Percentiles rank a stretch among this genome's conserved stretches.
Conservation (phyloP, 2,329 filamentous ascomycete species). For the Neofusicoccum sp. region DNA sequence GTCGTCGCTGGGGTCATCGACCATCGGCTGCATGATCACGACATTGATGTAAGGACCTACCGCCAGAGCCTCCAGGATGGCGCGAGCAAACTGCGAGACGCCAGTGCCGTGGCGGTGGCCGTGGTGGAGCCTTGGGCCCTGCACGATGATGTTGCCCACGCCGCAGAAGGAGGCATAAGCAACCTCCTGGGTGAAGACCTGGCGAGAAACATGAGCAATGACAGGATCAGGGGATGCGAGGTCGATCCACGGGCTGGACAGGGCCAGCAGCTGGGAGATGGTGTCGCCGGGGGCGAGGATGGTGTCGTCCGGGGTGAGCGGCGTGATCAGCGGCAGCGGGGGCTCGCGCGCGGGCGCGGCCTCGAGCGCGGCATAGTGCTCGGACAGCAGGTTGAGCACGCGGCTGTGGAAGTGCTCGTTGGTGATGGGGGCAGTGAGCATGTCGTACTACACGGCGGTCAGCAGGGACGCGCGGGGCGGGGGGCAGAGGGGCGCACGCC, state of each 20-base stretch:
- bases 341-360: slow-evolving; percentile 38
- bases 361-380: slow-evolving; percentile 52
- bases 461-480: not conserved
- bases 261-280: slow-evolving; percentile 72
- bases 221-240: slow-evolving; percentile 78
- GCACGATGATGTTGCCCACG: slow-evolving; percentile 75
- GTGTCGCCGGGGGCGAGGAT: slow-evolving; percentile 65
- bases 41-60: slow-evolving; percentile 76
- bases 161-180: slow-evolving; percentile 96
- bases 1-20: slow-evolving; percentile 65
- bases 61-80: slow-evolving; percentile 74
- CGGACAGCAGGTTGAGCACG: slow-evolving; percentile 61
- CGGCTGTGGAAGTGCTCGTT: slow-evolving; percentile 69
- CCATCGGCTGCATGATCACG: slow-evolving; percentile 80
- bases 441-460: slow-evolving; percentile 62
- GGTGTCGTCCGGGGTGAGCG: slow-evolving; percentile 78
- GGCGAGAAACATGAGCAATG: slow-evolving; percentile 81
- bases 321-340: slow-evolving; percentile 50
- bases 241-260: slow-evolving; percentile 91
- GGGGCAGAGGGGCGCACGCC: slow-evolving; percentile 53
- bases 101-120: slow-evolving; percentile 49
- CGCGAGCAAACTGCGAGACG: slow-evolving; percentile 74
- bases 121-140: slow-evolving; percentile 68
- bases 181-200: slow-evolving; percentile 86
- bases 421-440: slow-evolving; percentile 76